Evolutionary conservation across 169 alveolate species (phyloP).

Genomic region (Plasmodium inui): DNA sequence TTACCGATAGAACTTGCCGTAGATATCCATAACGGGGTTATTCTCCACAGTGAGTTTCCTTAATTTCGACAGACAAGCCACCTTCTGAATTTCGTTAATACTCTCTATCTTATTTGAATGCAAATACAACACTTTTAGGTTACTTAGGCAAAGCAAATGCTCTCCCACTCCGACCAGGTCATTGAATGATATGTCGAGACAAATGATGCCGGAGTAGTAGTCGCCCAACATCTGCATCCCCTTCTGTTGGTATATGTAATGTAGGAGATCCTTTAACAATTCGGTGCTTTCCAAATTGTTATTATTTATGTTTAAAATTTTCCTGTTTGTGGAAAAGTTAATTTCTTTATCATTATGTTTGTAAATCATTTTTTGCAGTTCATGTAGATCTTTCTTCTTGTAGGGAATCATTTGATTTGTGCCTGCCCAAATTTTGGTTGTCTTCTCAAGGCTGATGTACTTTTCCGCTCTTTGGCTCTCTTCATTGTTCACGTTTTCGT

Average conservation of each 20-base stretch:
- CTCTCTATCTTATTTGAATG: constrained; percentile 59
- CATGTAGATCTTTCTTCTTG: constrained; percentile 32
- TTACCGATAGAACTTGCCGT: constrained; percentile 52
- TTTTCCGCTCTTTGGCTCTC: constrained; percentile 34
- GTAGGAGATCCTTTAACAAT: constrained; percentile 26
- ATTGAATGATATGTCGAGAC: constrained; percentile 65
- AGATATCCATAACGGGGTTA: constrained; percentile 48
- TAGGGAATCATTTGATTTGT: constrained; percentile 51
- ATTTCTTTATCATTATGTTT: constrained; percentile 62
- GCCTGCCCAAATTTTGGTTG: constrained; percentile 67
- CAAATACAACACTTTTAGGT: constrained; percentile 38
- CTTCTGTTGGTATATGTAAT: constrained; percentile 23
- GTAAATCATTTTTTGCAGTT: constrained; percentile 44
- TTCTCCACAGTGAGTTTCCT: constrained; percentile 50
- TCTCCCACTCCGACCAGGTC: constrained; percentile 18
- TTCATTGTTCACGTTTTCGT: constrained; percentile 39
- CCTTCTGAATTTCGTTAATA: constrained; percentile 23
- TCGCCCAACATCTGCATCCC: neutral
- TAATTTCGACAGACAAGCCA: constrained; percentile 25
- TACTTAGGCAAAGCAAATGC: constrained; percentile 12
- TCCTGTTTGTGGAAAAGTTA: constrained; percentile 30
- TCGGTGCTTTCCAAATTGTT: constrained; percentile 28
- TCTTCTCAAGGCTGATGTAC: constrained; percentile 39
- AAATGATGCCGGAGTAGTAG: constrained; percentile 45
- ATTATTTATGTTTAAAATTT: constrained; percentile 58